Evolutionary conservation across 768 basidiomycete species (phyloP).

Genomic region (Xerocomellus amylosporus): DNA sequence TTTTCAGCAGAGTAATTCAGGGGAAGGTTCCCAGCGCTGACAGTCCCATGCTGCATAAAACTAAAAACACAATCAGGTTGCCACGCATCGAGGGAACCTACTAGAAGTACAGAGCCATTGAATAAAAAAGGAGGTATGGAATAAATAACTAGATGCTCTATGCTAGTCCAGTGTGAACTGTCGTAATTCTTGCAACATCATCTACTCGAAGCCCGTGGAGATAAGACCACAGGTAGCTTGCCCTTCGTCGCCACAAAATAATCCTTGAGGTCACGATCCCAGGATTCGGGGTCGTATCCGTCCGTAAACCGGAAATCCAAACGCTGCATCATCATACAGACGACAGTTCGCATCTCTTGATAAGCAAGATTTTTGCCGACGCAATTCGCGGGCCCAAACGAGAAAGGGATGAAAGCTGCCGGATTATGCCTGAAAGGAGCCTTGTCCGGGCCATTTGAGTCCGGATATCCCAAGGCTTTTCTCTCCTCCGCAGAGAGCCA

Average conservation of each 20-base stretch:
- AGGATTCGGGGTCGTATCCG: constrained; percentile 34
- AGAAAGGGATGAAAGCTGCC: constrained; percentile 45
- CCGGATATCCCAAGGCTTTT: constrained; percentile 23
- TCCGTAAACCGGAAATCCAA: constrained; percentile 41
- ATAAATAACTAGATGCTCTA: constrained; percentile 28
- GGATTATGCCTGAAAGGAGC: constrained; percentile 33
- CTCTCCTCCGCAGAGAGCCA: constrained; percentile 37
- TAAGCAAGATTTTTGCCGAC: constrained; percentile 44
- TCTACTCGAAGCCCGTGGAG: constrained; percentile 27
- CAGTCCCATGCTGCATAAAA: neutral
- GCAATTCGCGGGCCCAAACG: constrained; percentile 43
- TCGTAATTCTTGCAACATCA: constrained; percentile 15
- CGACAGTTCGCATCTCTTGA: constrained; percentile 41
- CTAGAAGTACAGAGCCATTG: constrained; percentile 15
- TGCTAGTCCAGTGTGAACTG: constrained; percentile 20
- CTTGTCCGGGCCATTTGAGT: constrained; percentile 25
- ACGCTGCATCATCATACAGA: constrained; percentile 38
- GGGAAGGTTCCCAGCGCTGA: neutral
- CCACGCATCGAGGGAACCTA: constrained; percentile 10
- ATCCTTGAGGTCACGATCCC: constrained; percentile 38
- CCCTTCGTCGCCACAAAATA: constrained; percentile 39
- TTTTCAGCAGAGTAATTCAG: constrained; percentile 8
- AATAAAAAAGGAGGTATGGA: constrained; percentile 12
- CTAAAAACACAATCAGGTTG: constrained; percentile 5
- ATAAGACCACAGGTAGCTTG: constrained; percentile 33